Percentiles rank a stretch among this genome's conserved stretches.
These are phyloP conservation scores for Neospora caninum DNA, from an alignment of 169 alveolate species.

Conservation along the genomic window DNA sequence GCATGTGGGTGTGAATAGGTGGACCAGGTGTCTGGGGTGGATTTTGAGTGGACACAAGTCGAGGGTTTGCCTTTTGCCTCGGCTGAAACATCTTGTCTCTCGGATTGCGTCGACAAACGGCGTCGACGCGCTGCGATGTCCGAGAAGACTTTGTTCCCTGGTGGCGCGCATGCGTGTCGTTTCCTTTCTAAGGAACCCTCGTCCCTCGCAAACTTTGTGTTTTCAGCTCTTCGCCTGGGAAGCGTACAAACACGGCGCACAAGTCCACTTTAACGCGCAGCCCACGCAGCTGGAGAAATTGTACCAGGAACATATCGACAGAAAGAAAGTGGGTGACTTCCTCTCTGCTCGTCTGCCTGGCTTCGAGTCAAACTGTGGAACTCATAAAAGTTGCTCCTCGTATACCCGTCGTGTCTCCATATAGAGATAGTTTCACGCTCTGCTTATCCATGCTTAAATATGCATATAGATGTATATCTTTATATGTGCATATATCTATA, in stretches of 20 bases:
- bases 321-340: slow-evolving; percentile 60
- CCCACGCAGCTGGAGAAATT: slow-evolving; percentile 85
- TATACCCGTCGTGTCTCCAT: background rate
- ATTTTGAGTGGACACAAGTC: no score
- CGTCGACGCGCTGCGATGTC: no score
- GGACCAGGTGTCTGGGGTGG: no score
- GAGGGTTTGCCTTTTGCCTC: no score
- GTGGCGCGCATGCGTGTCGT: background rate
- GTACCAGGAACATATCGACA: slow-evolving; percentile 75
- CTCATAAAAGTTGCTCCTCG: no score
- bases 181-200: background rate
- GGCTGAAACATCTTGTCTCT: no score
- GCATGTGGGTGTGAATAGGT: background rate
- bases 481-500: no score
- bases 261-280: slow-evolving; percentile 84
- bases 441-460: no score
- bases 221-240: slow-evolving; percentile 89
- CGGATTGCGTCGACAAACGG: no score
- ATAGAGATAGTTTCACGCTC: background rate
- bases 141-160: background rate
- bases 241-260: slow-evolving; percentile 84
- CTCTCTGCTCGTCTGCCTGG: background rate
- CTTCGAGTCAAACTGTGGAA: no score
- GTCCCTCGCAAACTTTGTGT: background rate
- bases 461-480: no score